These are phyloP conservation scores for Diaporthe sp. DNA, from an alignment of 2,329 filamentous ascomycete genomes.

Conservation along the genomic window DNA sequence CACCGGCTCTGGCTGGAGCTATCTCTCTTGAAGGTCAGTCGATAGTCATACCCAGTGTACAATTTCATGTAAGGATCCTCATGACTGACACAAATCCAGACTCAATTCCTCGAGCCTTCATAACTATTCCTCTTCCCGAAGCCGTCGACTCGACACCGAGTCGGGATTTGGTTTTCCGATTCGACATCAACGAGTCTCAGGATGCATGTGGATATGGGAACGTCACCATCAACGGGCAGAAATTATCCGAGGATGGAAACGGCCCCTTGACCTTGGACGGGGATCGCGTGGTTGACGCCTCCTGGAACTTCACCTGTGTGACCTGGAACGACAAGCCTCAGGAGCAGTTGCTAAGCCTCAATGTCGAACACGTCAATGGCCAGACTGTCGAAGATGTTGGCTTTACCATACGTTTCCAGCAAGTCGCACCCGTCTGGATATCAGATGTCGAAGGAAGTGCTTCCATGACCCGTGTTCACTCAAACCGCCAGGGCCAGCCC, in stretches of 20 bases:
- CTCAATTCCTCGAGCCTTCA: conserved; percentile 45
- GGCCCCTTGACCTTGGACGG: conserved; percentile 57
- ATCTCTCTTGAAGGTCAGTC: conserved; percentile 44
- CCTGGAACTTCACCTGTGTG: conserved; percentile 64
- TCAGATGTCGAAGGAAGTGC: conserved; percentile 58
- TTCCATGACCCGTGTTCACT: conserved; percentile 49
- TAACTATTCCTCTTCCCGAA: conserved; percentile 47
- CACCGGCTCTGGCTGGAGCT: conserved; percentile 53
- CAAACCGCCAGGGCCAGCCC: conserved; percentile 43
- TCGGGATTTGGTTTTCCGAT: conserved; percentile 49
- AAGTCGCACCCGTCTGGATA: conserved; percentile 59
- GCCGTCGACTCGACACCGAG: conserved; percentile 2
- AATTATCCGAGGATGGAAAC: conserved; percentile 58
- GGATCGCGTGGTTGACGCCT: conserved; percentile 56
- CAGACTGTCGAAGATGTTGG: conserved; percentile 54
- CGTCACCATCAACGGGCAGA: conserved; percentile 62
- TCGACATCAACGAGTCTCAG: conserved; percentile 61
- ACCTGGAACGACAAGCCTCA: conserved; percentile 55
- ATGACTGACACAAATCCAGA: conserved; percentile 37
- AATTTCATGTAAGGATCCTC: no score
- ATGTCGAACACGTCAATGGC: conserved; percentile 59
- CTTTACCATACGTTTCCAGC: conserved; percentile 62
- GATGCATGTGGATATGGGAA: conserved; percentile 63
- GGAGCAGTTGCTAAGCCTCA: conserved; percentile 61
- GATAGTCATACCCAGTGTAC: not conserved